Evolutionary conservation across 1,284 basidiomycete genomes (phyloP).

Genomic region (Sporisorium exsertum): DNA sequence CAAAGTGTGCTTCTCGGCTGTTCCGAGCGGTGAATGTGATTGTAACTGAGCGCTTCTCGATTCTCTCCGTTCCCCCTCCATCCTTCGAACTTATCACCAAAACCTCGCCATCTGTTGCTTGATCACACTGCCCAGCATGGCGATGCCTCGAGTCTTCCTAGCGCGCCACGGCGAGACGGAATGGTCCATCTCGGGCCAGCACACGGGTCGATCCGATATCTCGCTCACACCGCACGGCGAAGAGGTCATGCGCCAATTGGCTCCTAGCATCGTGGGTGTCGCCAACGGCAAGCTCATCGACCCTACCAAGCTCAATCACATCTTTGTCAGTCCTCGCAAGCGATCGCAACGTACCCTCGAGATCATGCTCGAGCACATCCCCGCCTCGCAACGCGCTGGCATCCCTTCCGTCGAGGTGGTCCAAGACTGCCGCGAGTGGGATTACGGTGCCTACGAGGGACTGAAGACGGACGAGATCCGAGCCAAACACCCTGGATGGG

Average conservation of each 20-base stretch:
- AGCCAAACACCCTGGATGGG: slow-evolving; percentile 58
- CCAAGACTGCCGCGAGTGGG: slow-evolving; percentile 67
- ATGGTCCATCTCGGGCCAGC: slow-evolving; percentile 66
- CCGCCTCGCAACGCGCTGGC: slow-evolving; percentile 21
- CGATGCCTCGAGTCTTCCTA: slow-evolving; percentile 66
- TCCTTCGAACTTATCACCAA: too few species aligned
- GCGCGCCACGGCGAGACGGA: slow-evolving; percentile 68
- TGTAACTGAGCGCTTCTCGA: background rate
- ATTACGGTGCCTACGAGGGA: slow-evolving; percentile 68
- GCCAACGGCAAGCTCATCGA: slow-evolving; percentile 59
- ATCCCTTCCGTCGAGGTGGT: slow-evolving; percentile 50
- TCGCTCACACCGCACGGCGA: slow-evolving; percentile 63
- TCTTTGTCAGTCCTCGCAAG: slow-evolving; percentile 58
- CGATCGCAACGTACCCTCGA: slow-evolving; percentile 61
- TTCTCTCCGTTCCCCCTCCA: background rate
- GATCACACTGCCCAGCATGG: slow-evolving; percentile 22
- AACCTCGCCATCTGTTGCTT: background rate
- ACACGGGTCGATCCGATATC: slow-evolving; percentile 66
- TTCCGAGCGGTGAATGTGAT: background rate
- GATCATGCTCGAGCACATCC: slow-evolving; percentile 56
- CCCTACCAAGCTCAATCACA: slow-evolving; percentile 55
- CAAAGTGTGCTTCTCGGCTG: background rate
- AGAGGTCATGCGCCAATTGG: slow-evolving; percentile 59
- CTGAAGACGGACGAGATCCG: slow-evolving; percentile 63
- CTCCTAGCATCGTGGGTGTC: slow-evolving; percentile 57